A percentile compares a stretch with the other conserved stretches of the same genome.
phyloP scores from a whole-genome alignment of 441 rosid species.

The Populus hybrid region DNA sequence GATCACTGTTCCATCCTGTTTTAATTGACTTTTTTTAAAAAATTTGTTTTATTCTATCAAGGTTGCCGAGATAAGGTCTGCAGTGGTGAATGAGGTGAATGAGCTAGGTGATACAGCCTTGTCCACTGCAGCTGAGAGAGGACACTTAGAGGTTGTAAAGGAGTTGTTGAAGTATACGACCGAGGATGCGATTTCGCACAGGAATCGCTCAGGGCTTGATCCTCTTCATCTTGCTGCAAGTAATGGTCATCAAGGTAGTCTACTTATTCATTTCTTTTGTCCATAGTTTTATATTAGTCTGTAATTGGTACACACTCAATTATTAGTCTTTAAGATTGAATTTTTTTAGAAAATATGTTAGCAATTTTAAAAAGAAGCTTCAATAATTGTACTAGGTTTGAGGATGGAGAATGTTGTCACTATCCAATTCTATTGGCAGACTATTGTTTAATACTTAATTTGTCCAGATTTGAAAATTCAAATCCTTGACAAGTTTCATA shows the following conservation, averaged over 20 bases:
- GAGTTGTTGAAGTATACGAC: slow-evolving; percentile 62
- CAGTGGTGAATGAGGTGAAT: slow-evolving; percentile 80
- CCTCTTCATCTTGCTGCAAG: slow-evolving; percentile 81
- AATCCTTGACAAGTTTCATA: not conserved
- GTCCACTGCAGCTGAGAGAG: slow-evolving; percentile 77
- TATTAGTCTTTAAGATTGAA: not conserved
- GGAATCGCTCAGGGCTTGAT: slow-evolving; percentile 65
- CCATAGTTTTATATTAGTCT: not conserved
- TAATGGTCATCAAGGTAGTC: slow-evolving; percentile 76
- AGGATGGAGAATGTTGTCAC: not conserved
- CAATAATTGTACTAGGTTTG: not conserved
- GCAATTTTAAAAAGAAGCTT: not conserved
- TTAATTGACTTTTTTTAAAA: not conserved
- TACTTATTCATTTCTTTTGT: not conserved
- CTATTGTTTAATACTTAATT: not conserved
- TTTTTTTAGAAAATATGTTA: not conserved
- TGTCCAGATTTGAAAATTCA: not conserved
- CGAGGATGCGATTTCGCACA: slow-evolving; percentile 51
- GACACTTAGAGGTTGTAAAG: slow-evolving; percentile 71
- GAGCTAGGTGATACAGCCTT: slow-evolving; percentile 90
- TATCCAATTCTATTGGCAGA: not conserved
- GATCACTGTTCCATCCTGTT: not conserved
- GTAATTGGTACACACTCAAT: not conserved
- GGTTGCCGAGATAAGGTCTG: slow-evolving; percentile 68
- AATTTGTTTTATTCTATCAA: slow-evolving; percentile 6